phyloP scores from a whole-genome alignment of 352 stramenopile species.

The Phytophthora sp. region DNA sequence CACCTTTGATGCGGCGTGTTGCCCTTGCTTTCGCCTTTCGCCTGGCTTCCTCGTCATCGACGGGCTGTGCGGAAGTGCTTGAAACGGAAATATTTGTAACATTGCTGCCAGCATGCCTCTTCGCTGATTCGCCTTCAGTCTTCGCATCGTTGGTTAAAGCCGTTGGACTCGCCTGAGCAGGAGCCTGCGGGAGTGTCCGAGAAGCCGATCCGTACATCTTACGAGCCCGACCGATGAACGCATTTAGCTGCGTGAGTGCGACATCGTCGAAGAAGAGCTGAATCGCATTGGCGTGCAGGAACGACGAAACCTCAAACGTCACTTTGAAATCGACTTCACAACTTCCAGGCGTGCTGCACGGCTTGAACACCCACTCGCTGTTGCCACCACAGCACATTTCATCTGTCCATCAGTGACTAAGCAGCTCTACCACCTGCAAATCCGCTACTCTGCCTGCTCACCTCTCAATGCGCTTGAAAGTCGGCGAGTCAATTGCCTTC shows the following conservation, averaged over 20 bases:
- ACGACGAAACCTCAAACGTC: slow-evolving; percentile 82
- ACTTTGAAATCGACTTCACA: slow-evolving; percentile 83
- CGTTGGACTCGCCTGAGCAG: background rate
- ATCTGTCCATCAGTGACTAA: slow-evolving; percentile 7
- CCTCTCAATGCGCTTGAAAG: slow-evolving; percentile 89
- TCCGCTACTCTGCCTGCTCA: slow-evolving; percentile 14
- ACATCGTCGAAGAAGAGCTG: slow-evolving; percentile 89
- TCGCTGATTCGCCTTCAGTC: background rate
- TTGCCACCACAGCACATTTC: slow-evolving; percentile 2
- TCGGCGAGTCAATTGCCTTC: slow-evolving; percentile 84
- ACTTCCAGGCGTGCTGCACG: slow-evolving; percentile 52
- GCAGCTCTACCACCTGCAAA: background rate
- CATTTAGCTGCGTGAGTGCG: slow-evolving; percentile 79
- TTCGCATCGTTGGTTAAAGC: background rate
- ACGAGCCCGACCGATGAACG: slow-evolving; percentile 70
- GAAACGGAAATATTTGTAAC: background rate
- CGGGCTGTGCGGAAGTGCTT: background rate
- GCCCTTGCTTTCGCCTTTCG: slow-evolving; percentile 23
- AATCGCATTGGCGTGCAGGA: slow-evolving; percentile 82
- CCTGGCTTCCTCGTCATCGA: slow-evolving; percentile 14
- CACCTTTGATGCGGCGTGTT: slow-evolving; percentile 44
- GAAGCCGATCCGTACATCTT: slow-evolving; percentile 53
- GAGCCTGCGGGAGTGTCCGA: slow-evolving; percentile 10
- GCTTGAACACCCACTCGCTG: slow-evolving; percentile 79
- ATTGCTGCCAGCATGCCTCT: background rate